Base-by-base conservation (phyloP, 73 alveolate genomes). In the Paramecium primaurelia region DNA sequence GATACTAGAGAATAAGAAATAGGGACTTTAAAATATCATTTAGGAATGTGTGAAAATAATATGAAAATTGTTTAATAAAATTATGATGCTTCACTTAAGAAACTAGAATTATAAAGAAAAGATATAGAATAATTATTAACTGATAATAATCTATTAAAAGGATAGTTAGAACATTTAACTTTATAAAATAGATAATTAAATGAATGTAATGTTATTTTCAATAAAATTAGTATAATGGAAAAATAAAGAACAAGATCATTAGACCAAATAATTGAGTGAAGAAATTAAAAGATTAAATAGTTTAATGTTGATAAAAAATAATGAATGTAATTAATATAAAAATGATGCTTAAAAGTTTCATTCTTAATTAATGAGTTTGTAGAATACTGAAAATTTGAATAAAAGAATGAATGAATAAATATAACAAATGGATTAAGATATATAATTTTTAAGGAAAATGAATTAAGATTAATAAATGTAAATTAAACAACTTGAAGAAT, bases 1-100 rank as follows among this genome's bases (percentile, higher is more conserved):
- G 87, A 73, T 36, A 73, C 87, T 4, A 37, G 87, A 38, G 87
- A 73, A 36, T 37, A 68, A 37, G 87, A 73, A 73, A 37, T 73
- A 4, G 87, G 60, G n/a, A 40, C 58, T 20, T 18, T 73, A 2
- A 73, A 73, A 73, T 73, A 73, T 36, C 58, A 40, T 37, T 40
- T 73, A 37, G 87, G 87, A 36, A 22, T 37, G 47, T 34, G 60
- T 73, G 87, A 73, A 73, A 73, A 40, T 38, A 73, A 73, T 73
- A 37, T 73, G 59, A 73, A 73, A 73, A 37, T 73, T 37, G 20
- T 40, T 0, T 73, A 73, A 73, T 73, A 32, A 73, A 37, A 34
- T 73, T 73, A 73, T 73, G 87, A 73, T 16, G 87, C 59, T 10
- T 20, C 59, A 0, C 37, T 73, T 22, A 73, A 73, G 11, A 37